Evolutionary conservation across 1,139 yeast genomes (phyloP), one percentile per base, ranked within the genome.

Genomic region (Pneumocystis wakefieldiae): DNA sequence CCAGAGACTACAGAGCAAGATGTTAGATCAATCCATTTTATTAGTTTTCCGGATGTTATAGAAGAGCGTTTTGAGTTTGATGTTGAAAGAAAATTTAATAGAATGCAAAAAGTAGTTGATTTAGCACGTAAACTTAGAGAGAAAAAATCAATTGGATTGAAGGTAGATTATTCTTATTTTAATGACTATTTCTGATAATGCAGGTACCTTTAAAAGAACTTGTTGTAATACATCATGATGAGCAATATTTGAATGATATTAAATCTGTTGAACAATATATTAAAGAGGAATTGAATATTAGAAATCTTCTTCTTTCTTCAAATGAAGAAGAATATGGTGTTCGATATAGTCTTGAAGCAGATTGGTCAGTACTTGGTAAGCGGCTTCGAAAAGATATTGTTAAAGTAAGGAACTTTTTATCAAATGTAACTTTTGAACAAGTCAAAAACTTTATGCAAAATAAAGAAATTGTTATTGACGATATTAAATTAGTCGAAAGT

Each of bases 301-400:
- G 97, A 75, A 92, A 87, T 70, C 76, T 94, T 65, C 78, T 89
- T 70, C 85, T 94, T 70, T 90, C 97, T 39, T 81, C 89, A 38
- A 97, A 94, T 72, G 99, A 94, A 78, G 85, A 81, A 70, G 84
- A 86, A 72, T 91, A 90, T 72, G 94, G 92, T 70, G 97, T 94
- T 67, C 87, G 86, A 73, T 92, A 91, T 79, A 83, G 82, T 67
- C 97, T 92, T 61, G 95, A 87, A 74, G 98, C 98, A 60, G 99
- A 94, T 78, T 94, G 99, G 99, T 95, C 97, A 63, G 89, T 90
- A 19, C 82, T 94, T 69, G 99, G 99, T 77, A 92, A 92, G 81
- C 92, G 92, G 76, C 83, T 94, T 75, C 91, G 91, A 83, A 85
- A 85, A 74, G 97, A 91, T 72, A 95, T 88, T 68, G 89, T 87